Evolutionary conservation across 371 early-diverging fungal genomes (phyloP).

Genomic region (Actinomortierella ambigua): DNA sequence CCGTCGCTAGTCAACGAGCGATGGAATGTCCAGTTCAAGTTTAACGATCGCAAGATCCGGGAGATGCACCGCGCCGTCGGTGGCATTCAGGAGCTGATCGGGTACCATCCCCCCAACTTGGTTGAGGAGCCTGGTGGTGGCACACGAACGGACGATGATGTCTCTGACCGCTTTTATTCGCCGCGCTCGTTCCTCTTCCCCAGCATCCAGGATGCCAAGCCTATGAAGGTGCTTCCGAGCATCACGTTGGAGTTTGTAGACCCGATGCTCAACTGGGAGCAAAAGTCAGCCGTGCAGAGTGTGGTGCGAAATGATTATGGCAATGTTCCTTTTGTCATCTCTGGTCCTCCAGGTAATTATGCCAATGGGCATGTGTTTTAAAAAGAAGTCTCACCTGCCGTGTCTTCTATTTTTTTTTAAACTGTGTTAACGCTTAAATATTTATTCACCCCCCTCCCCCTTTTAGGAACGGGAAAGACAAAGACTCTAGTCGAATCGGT

Average conservation of each 20-base stretch:
- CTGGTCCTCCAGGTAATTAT: slow-evolving; percentile 34
- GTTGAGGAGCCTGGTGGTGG: slow-evolving; percentile 17
- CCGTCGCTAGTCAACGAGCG: slow-evolving; percentile 29
- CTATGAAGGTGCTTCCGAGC: slow-evolving; percentile 19
- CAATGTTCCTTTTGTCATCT: slow-evolving; percentile 41
- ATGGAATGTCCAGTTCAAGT: slow-evolving; percentile 42
- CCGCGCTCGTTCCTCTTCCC: slow-evolving; percentile 35
- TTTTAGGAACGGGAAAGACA: slow-evolving; percentile 39
- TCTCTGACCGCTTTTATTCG: slow-evolving; percentile 24
- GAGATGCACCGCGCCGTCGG: slow-evolving; percentile 44
- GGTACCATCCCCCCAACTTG: slow-evolving; percentile 23
- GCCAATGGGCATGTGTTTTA: too few species aligned
- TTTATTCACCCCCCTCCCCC: too few species aligned
- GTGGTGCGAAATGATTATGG: slow-evolving; percentile 41
- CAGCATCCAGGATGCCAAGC: slow-evolving; percentile 35
- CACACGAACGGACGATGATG: slow-evolving; percentile 2
- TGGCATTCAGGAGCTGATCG: slow-evolving; percentile 38
- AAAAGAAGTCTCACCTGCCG: too few species aligned
- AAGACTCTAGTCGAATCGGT: slow-evolving; percentile 38
- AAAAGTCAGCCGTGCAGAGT: slow-evolving; percentile 37
- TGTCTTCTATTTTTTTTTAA: too few species aligned
- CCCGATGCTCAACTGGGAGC: slow-evolving; percentile 37
- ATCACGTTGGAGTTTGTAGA: slow-evolving; percentile 40
- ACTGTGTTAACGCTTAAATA: background rate
- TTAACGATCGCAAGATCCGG: slow-evolving; percentile 24